These are phyloP conservation scores for Escovopsis sp. DNA, from an alignment of 2,329 filamentous ascomycete genomes.

Conservation along the genomic window DNA sequence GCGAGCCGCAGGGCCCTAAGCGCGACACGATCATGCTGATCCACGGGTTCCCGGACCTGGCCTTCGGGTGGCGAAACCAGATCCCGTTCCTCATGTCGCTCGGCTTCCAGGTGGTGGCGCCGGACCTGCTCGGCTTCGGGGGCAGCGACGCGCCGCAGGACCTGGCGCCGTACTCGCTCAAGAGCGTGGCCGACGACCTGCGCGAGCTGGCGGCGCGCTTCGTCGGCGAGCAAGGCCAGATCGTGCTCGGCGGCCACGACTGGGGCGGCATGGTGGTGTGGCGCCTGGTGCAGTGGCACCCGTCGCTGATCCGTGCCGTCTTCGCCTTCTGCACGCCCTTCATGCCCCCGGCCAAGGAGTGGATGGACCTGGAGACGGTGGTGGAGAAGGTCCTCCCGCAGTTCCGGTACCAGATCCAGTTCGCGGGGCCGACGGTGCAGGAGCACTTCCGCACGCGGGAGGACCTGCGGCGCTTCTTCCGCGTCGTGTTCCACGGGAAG, in stretches of 20 bases:
- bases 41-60: conserved; percentile 73
- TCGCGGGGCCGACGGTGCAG: conserved; percentile 54
- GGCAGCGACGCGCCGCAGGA: conserved; percentile 54
- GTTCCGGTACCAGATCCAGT: conserved; percentile 74
- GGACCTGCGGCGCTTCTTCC: conserved; percentile 55
- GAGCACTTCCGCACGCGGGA: conserved; percentile 37
- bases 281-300: conserved; percentile 58
- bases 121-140: conserved; percentile 79
- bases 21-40: conserved; percentile 37
- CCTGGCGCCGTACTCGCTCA: conserved; percentile 50
- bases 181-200: conserved; percentile 60
- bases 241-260: conserved; percentile 83
- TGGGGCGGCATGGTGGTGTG: conserved; percentile 76
- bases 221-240: conserved; percentile 29
- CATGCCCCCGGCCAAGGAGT: conserved; percentile 33
- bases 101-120: conserved; percentile 64
- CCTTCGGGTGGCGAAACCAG: conserved; percentile 79
- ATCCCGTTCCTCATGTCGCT: conserved; percentile 60
- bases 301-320: conserved; percentile 54
- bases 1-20: conserved; percentile 29
- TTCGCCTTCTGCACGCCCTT: conserved; percentile 76
- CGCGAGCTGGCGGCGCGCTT: conserved; percentile 44
- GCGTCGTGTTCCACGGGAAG: conserved; percentile 52
- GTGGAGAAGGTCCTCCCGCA: conserved; percentile 45
- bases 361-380: conserved; percentile 41